Evolutionary conservation across 352 stramenopile species (phyloP).

Genomic region (Phytopythium montanum): DNA sequence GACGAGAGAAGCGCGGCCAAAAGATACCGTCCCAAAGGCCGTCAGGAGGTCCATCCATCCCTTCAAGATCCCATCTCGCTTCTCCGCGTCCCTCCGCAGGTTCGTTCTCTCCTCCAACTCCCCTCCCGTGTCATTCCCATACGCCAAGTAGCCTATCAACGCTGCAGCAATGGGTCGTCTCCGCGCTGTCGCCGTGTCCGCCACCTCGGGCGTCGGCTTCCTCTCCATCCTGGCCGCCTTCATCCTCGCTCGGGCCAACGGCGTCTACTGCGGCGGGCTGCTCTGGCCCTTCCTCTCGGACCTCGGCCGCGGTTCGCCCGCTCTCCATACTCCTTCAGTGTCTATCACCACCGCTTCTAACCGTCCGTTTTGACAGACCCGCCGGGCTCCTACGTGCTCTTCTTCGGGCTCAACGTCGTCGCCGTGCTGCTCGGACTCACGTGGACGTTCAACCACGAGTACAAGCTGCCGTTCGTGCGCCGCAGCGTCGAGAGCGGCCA

Average conservation of each 20-base stretch:
- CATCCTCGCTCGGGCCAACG: constrained; percentile 23
- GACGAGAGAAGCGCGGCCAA: not conserved
- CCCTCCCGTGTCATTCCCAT: not conserved
- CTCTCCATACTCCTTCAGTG: no score
- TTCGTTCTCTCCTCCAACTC: not conserved
- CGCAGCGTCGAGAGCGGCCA: constrained; percentile 33
- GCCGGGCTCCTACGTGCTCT: constrained; percentile 44
- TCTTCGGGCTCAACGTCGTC: constrained; percentile 42
- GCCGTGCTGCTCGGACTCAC: constrained; percentile 41
- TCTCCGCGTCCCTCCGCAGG: not conserved
- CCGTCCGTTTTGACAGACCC: constrained; percentile 35
- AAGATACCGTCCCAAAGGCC: constrained; percentile 2
- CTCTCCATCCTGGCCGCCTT: constrained; percentile 30
- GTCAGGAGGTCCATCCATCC: no score
- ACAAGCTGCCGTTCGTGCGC: constrained; percentile 42
- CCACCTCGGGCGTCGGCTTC: constrained; percentile 18
- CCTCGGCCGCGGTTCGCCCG: constrained; percentile 35
- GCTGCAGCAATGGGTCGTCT: constrained; percentile 17
- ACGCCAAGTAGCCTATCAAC: not conserved
- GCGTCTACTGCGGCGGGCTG: constrained; percentile 46
- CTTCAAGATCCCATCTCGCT: not conserved
- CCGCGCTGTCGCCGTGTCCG: constrained; percentile 15
- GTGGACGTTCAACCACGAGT: constrained; percentile 60
- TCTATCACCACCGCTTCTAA: no score
- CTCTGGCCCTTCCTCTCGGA: constrained; percentile 59